phyloP scores from a whole-genome alignment of 305 asterid genomes.

The Euphrasia arctica region DNA sequence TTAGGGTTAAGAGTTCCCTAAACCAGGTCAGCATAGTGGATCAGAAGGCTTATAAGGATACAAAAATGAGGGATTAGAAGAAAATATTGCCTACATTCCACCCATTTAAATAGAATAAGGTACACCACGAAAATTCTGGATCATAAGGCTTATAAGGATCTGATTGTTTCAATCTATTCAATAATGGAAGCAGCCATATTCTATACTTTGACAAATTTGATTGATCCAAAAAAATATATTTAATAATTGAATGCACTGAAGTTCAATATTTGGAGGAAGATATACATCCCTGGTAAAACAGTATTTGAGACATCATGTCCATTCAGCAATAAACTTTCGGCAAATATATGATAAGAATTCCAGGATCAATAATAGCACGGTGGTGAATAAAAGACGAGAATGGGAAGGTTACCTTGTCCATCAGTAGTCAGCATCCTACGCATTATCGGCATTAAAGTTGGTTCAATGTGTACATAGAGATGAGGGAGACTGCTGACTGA shows the following conservation, averaged over 20 bases:
- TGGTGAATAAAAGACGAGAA: slow-evolving; percentile 14
- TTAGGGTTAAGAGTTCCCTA: neutral
- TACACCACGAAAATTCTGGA: slow-evolving; percentile 3
- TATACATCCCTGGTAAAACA: neutral
- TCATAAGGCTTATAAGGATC: neutral
- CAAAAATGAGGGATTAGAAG: neutral
- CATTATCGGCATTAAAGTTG: slow-evolving; percentile 93
- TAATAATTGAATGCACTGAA: neutral
- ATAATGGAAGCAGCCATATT: slow-evolving; percentile 13
- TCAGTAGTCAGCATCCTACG: slow-evolving; percentile 94
- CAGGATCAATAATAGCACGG: slow-evolving; percentile 2
- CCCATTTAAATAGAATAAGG: slow-evolving; percentile 10
- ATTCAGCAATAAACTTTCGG: neutral
- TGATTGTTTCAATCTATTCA: slow-evolving; percentile 3
- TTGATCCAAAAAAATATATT: neutral
- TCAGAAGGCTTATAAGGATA: too few relatives aligned
- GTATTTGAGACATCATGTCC: slow-evolving; percentile 10
- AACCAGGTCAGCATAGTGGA: neutral
- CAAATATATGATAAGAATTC: neutral
- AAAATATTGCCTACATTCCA: slow-evolving; percentile 7
- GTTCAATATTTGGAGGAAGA: neutral
- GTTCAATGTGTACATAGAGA: slow-evolving; percentile 85
- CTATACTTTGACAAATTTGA: slow-evolving; percentile 5
- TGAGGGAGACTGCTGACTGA: slow-evolving; percentile 90
- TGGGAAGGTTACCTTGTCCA: slow-evolving; percentile 72